These are phyloP conservation scores for Exutisphaerella laricina DNA, from an alignment of 2,329 filamentous ascomycete genomes.

Conservation along the genomic window DNA sequence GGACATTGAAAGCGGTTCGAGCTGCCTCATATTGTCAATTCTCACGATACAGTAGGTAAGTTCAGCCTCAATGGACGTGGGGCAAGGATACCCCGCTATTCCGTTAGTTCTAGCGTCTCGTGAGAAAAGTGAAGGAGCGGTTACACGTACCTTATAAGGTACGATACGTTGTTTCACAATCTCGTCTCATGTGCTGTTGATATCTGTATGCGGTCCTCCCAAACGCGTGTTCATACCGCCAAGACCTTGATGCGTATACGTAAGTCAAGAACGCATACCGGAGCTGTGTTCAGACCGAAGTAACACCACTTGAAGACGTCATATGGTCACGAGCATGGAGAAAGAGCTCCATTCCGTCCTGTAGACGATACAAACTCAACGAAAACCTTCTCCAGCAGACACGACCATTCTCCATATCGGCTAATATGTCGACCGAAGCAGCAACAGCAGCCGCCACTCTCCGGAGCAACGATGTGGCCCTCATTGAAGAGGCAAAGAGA, in stretches of 20 bases:
- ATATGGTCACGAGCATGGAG: too few species aligned
- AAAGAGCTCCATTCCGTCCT: neutral
- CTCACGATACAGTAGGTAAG: neutral
- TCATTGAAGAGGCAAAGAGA: constrained; percentile 66
- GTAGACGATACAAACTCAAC: neutral
- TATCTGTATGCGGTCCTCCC: too few species aligned
- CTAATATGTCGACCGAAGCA: constrained; percentile 11
- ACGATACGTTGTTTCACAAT: too few species aligned
- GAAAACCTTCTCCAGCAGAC: neutral
- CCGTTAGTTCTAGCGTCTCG: too few species aligned
- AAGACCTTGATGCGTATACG: constrained; percentile 1
- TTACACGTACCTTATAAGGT: too few species aligned
- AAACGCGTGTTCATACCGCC: too few species aligned
- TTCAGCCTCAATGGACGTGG: neutral
- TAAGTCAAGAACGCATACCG: neutral
- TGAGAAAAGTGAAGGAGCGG: too few species aligned
- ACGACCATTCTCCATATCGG: neutral
- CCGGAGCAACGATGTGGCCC: constrained; percentile 6
- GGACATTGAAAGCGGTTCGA: neutral
- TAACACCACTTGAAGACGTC: neutral
- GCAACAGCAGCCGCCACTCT: constrained; percentile 4
- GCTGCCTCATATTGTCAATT: neutral
- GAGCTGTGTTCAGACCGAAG: neutral
- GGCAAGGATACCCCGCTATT: neutral
- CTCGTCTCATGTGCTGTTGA: too few species aligned